Percentiles rank a stretch among this genome's conserved stretches.
Evolutionary conservation across 2,329 filamentous ascomycete genomes (phyloP).

Genomic region (Alternaria gaisen): DNA sequence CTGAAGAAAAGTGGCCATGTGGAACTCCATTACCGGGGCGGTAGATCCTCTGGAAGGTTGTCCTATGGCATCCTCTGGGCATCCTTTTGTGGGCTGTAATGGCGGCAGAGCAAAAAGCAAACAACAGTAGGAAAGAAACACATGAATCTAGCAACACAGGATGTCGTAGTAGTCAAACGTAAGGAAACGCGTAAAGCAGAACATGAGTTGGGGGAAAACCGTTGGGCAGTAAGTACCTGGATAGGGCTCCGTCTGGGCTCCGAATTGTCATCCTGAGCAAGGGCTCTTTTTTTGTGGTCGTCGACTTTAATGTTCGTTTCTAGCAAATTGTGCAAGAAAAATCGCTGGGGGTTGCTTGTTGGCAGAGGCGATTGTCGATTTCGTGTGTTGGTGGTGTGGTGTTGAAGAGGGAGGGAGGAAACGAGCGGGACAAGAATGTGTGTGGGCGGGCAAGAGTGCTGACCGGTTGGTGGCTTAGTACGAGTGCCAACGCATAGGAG

Average conservation of each 20-base stretch:
- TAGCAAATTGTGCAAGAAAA: conserved; percentile 29
- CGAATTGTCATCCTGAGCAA: conserved; percentile 56
- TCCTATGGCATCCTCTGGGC: conserved; percentile 36
- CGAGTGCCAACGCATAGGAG: conserved; percentile 50
- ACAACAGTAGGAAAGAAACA: conserved; percentile 34
- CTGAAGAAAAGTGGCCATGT: conserved; percentile 34
- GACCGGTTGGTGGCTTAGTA: conserved; percentile 44
- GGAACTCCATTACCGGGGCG: conserved; percentile 26
- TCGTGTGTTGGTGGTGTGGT: conserved; percentile 24
- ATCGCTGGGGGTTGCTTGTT: conserved; percentile 17
- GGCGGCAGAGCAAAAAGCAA: conserved; percentile 39
- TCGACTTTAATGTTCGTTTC: conserved; percentile 22
- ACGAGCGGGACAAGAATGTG: conserved; percentile 38
- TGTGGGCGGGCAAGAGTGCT: conserved; percentile 38
- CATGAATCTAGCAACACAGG: conserved; percentile 41
- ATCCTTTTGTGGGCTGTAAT: conserved; percentile 41
- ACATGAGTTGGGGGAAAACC: conserved; percentile 39
- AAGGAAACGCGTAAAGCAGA: conserved; percentile 35
- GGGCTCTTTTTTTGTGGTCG: conserved; percentile 44
- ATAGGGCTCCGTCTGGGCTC: conserved; percentile 53
- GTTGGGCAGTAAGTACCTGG: conserved; percentile 56
- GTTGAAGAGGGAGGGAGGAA: conserved; percentile 39
- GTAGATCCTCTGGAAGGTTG: conserved; percentile 21
- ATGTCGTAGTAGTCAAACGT: conserved; percentile 15
- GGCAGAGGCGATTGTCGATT: conserved; percentile 28